Base-by-base conservation (phyloP, 148 eudicot genomes). In the Agrostemma githago region DNA sequence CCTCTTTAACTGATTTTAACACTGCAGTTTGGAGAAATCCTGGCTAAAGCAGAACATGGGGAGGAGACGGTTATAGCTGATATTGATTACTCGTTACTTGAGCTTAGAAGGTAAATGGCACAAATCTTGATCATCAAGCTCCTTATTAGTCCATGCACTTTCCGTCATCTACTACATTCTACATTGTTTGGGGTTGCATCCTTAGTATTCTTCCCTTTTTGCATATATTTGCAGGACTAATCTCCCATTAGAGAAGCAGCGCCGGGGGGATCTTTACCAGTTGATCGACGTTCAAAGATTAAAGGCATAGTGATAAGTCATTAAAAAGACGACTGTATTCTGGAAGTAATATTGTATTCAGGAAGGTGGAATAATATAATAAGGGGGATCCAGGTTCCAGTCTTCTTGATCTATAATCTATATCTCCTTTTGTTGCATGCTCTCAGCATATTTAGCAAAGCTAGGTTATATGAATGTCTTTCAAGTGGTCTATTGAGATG, bases 241-340 rank as follows among this genome's bases (percentile, higher is more conserved):
- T 75, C 96, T 93, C 21, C 98, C 98, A 46, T 72, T 93, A 38
- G 92, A 83, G 86, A 93, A 91, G 86, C 98, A 93, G 76, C 84
- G 96, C 6, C 87, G 98, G 67, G 98, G 98, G 37, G 98, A 93
- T 81, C 88, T 93, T 60, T 93, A 93, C 82, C 90, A 88, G 82
- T 39, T 93, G 77, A 88, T 89, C 17, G 98, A 93, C 71, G 89
- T 93, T 41, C 94, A 86, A 75, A 85, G 98, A 81, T 74, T 82
- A 62, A 79, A 81, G 60, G 76, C 88, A 15, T 6, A 74, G 76
- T 58, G 68, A 68, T 2, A 40, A n/a, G 39, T 40, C 15, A 51
- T 56, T 15, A 3, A 16, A 17, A 5, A 51, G 12, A 9, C 42
- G 9, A 56, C 56, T 14, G 17, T 17, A 19, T 42, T 67, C 4